These are phyloP conservation scores for Evernia prunastri DNA, from an alignment of 495 filamentous ascomycete species.

Conservation along the genomic window DNA sequence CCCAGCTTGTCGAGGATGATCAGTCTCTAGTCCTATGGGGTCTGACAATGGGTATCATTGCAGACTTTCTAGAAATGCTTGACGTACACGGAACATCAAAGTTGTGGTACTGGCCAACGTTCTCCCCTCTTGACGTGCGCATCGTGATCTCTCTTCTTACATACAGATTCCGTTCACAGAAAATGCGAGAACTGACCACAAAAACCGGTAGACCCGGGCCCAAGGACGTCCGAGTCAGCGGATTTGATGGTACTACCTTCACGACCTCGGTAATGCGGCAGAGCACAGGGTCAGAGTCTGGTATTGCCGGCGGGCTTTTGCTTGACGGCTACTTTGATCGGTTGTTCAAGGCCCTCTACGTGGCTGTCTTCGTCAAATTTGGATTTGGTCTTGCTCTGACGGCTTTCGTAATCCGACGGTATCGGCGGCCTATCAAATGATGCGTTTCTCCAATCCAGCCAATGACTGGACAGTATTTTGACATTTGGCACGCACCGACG, in stretches of 20 bases:
- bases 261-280: constrained; percentile 23
- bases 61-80: constrained; percentile 66
- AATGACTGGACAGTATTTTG: not conserved
- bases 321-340: constrained; percentile 65
- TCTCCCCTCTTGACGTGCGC: constrained; percentile 59
- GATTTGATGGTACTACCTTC: constrained; percentile 36
- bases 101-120: constrained; percentile 67
- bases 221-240: constrained; percentile 39
- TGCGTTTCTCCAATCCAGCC: not conserved
- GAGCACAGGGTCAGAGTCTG: constrained; percentile 28
- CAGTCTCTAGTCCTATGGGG: constrained; percentile 68
- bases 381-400: constrained; percentile 20
- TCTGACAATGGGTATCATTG: constrained; percentile 62
- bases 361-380: constrained; percentile 41
- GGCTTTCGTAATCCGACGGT: constrained; percentile 1
- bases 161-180: constrained; percentile 52
- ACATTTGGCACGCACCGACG: not conserved
- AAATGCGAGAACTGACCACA: constrained; percentile 38
- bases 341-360: constrained; percentile 51
- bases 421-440: not conserved
- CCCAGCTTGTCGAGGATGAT: constrained; percentile 18
- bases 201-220: constrained; percentile 21
- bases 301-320: constrained; percentile 52
- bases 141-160: constrained; percentile 56
- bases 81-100: constrained; percentile 56